Evolutionary conservation across 345 rosid genomes (phyloP).

Genomic region (Salix caprea): DNA sequence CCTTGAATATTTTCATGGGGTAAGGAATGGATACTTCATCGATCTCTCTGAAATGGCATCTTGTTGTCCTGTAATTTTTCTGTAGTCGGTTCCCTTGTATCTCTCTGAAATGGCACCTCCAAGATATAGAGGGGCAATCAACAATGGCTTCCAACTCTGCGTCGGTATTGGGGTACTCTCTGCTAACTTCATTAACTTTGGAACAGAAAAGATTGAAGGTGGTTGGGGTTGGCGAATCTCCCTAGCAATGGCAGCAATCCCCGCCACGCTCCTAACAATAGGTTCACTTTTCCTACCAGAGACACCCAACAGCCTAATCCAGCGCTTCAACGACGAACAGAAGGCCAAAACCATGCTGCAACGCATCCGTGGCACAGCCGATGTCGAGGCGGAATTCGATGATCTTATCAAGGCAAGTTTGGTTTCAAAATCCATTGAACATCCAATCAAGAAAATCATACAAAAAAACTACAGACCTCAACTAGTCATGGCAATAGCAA

Average conservation of each 20-base stretch:
- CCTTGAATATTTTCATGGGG: no score
- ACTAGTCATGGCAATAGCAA: conserved; percentile 58
- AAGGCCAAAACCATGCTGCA: conserved; percentile 48
- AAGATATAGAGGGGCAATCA: conserved; percentile 68
- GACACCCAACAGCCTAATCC: conserved; percentile 67
- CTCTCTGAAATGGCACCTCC: conserved; percentile 87
- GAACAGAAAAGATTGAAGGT: conserved; percentile 50
- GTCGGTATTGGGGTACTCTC: conserved; percentile 52
- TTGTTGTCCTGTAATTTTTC: not conserved
- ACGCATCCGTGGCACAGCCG: conserved; percentile 48
- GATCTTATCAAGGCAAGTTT: conserved; percentile 56
- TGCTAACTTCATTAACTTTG: conserved; percentile 58
- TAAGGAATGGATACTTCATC: not conserved
- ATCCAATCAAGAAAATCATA: conserved; percentile 39
- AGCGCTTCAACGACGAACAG: conserved; percentile 26
- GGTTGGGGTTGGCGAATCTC: conserved; percentile 83
- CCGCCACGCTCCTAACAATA: conserved; percentile 53
- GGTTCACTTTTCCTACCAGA: conserved; percentile 69
- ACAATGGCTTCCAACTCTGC: conserved; percentile 63
- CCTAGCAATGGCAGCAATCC: conserved; percentile 59
- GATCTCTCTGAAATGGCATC: not conserved
- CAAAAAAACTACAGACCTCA: conserved; percentile 58
- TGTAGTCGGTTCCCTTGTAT: conserved; percentile 76
- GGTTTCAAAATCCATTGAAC: conserved; percentile 20
- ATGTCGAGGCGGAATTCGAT: conserved; percentile 50